These are phyloP conservation scores for Coelastrella sp. DNA, from an alignment of 139 green algal genomes.

Conservation along the genomic window DNA sequence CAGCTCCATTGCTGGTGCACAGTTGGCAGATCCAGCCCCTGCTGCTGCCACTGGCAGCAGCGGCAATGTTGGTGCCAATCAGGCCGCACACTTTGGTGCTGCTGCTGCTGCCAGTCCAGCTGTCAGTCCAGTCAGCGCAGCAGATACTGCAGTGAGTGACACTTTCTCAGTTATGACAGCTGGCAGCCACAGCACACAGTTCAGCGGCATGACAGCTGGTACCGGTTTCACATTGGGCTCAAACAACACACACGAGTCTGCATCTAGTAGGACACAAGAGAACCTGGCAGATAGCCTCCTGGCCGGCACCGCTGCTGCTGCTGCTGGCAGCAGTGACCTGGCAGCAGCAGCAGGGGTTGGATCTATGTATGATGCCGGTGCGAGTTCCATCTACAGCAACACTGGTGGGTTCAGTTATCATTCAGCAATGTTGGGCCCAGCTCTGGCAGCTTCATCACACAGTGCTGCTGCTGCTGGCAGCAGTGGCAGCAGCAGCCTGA, in stretches of 20 bases:
- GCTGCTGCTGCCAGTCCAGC: background rate
- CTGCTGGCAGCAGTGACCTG: background rate
- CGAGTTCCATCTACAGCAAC: background rate
- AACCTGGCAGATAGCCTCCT: constrained; percentile 41
- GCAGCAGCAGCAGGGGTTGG: background rate
- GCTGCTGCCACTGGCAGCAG: background rate
- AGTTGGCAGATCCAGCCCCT: background rate
- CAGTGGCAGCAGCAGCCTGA: background rate
- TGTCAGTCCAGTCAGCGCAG: background rate
- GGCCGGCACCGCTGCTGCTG: constrained; percentile 2
- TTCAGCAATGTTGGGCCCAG: background rate
- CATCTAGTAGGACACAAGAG: constrained; percentile 5
- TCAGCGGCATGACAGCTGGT: constrained; percentile 44
- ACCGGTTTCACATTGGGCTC: constrained; percentile 36
- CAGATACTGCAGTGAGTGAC: background rate
- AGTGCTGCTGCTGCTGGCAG: constrained; percentile 18
- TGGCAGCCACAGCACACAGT: background rate
- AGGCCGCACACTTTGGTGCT: background rate
- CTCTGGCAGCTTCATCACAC: background rate
- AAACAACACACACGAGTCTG: background rate
- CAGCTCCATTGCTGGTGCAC: background rate
- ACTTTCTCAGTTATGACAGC: constrained; percentile 2
- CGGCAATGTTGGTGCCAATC: background rate
- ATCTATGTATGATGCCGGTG: background rate
- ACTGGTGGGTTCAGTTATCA: background rate